Base-by-base conservation (phyloP, 208 protist genomes). In the Trypanosoma boissoni region DNA sequence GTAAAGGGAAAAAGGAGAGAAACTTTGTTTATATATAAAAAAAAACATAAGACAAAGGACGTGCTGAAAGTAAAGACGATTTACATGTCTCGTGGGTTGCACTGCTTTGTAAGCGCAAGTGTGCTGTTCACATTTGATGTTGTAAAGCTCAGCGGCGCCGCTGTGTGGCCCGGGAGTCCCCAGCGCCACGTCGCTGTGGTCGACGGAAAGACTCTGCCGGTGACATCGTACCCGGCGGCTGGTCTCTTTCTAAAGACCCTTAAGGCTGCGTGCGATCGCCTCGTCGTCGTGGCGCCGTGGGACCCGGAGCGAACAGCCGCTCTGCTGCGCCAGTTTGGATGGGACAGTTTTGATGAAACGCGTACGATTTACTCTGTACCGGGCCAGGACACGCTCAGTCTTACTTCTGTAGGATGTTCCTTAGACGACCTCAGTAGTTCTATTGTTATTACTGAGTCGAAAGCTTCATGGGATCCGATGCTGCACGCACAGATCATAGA, bases 71-170 rank as follows among this genome's bases (percentile, higher is more conserved):
- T 34, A 18, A n/a, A 0, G 9, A 34, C 12, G 24, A 23, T 39
- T 20, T 48, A 16, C 2, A 83, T 82, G 74, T 82, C 72, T 74
- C 58, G 69, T 24, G 78, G 76, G 28, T 55, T 88, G 34, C 68
- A 82, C n/a, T 90, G 88, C 48, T 93, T 86, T 41, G 76, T 90
- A 53, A 72, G 64, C 27, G 61, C 75, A 1, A 76, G 90, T 50
- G 71, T 74, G 3, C 73, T 93, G 21, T 10, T 73, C 2, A 67
- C 67, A 6, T 77, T 83, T 51, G 42, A 61, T 27, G 12, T 27
- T 37, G 49, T 76, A 6, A 65, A 64, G 2, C 5, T 42, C 23
- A 50, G 18, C 14, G 34, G 63, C 31, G 24, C 74, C 12, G 48
- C 57, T 4, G 64, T 54, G 21, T 39, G 50, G 5, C 66, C 78